phyloP scores from a whole-genome alignment of 208 protist species.

The Paratrypanosoma confusum region DNA sequence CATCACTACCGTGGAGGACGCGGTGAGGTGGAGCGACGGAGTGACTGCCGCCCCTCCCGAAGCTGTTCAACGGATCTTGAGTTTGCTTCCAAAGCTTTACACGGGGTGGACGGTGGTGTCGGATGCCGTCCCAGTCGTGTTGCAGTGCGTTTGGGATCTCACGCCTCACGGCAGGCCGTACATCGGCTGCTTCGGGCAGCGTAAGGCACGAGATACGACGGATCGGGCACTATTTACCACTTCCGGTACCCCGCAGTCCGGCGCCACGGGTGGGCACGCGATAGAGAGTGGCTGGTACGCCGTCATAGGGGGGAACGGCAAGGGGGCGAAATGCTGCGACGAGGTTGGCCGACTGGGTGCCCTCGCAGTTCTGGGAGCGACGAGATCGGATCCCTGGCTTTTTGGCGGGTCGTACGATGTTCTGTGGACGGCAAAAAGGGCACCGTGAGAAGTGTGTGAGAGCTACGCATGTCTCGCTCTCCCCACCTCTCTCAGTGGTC shows the following conservation, averaged over 20 bases:
- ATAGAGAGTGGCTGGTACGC: too few species aligned
- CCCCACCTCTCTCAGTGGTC: too few species aligned
- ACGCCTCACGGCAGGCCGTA: slow-evolving; percentile 4
- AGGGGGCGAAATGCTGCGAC: slow-evolving; percentile 15
- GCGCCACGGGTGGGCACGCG: too few species aligned
- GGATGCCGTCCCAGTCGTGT: background rate
- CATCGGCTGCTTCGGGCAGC: slow-evolving; percentile 10
- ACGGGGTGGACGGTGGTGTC: slow-evolving; percentile 8
- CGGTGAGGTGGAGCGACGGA: slow-evolving; percentile 14
- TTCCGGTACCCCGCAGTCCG: too few species aligned
- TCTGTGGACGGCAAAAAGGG: too few species aligned
- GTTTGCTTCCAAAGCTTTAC: slow-evolving; percentile 10
- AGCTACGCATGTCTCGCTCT: too few species aligned
- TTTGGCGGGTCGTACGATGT: too few species aligned
- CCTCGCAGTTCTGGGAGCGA: slow-evolving; percentile 10
- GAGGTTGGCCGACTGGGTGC: slow-evolving; percentile 17
- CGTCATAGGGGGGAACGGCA: slow-evolving; percentile 11
- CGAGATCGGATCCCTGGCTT: too few species aligned
- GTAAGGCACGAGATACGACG: too few species aligned
- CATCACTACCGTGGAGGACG: background rate
- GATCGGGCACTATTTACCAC: too few species aligned
- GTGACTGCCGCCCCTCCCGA: slow-evolving; percentile 1
- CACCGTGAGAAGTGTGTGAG: too few species aligned
- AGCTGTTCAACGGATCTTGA: background rate
- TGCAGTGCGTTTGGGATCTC: slow-evolving; percentile 16